A percentile compares a stretch with the other conserved stretches of the same genome.
phyloP scores from a whole-genome alignment of 192 early-diverging fungal genomes.

The Chytriomyces sp. region DNA sequence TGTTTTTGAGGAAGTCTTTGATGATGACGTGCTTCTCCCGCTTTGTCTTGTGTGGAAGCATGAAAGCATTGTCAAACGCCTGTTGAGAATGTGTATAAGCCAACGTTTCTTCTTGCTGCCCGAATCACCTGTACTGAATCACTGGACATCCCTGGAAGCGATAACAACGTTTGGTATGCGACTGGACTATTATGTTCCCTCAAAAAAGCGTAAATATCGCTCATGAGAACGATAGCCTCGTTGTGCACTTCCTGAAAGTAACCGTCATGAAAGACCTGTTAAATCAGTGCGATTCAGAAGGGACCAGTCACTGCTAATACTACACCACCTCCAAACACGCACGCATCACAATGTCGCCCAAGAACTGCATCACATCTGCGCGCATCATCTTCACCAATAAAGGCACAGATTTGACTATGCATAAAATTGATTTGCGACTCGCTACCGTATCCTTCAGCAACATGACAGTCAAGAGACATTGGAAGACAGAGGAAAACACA shows the following conservation, averaged over 20 bases:
- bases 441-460: conserved; percentile 9
- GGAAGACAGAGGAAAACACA: conserved; percentile 27
- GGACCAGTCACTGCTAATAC: background rate
- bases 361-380: background rate
- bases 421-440: conserved; percentile 20
- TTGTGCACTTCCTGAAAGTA: conserved; percentile 41
- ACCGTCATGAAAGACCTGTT: conserved; percentile 37
- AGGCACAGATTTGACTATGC: background rate
- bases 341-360: background rate
- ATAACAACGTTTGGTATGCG: conserved; percentile 36
- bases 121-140: conserved; percentile 23
- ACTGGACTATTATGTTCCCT: conserved; percentile 10
- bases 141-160: conserved; percentile 35
- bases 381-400: background rate
- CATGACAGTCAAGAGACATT: background rate
- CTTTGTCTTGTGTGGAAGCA: background rate
- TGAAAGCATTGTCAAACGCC: conserved; percentile 37
- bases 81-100: background rate
- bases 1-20: conserved; percentile 27
- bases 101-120: background rate
- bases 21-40: conserved; percentile 27
- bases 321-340: conserved; percentile 14
- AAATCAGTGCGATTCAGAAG: background rate
- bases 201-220: conserved; percentile 35
- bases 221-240: conserved; percentile 33